Base-by-base conservation (phyloP, 768 basidiomycete genomes). In the Hygrophorus russula region DNA sequence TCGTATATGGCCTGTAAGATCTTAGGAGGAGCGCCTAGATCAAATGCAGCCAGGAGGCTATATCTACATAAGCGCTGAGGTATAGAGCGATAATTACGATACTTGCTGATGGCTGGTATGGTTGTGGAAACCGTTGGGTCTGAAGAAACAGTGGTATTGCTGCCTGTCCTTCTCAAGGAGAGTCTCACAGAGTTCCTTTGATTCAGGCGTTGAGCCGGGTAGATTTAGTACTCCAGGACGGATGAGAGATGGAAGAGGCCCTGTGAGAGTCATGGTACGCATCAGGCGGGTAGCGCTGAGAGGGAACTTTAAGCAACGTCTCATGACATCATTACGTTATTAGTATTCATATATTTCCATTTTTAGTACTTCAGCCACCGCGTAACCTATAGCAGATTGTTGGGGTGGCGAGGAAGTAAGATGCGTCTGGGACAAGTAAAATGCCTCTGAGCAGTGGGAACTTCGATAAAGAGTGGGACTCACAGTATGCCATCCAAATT, bases 81-180 rank as follows among this genome's bases (percentile, higher is more conserved):
- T 29, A 44, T 32, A 13, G 34, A 40, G 15, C 28, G 40, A 15
- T 18, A 34, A 30, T 13, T 17, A 14, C 49, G n/a, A 32, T 8
- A 51, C 70, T 56, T 40, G 78, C 76, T 78, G 76, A 50, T 80
- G 76, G 49, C 68, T 70, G 11, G 75, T 55, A 54, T 80, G 78
- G 53, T 78, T 78, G 50, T 80, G 76, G 20, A 78, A 62, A 2
- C 66, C 64, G 13, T 61, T 58, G 13, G 53, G 40, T 9, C 63
- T 56, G 50, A 67, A 75, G 52, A 67, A 70, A 51, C 74, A 74
- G 47, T 78, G 76, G 46, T 76, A 67, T 12, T 57, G 52, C 42
- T 71, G 59, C 12, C 69, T 65, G 50, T 78, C 76, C 38, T 64
- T 59, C 45, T 66, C 56, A 31, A 80, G 52, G 7, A 80, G 61